phyloP scores from a whole-genome alignment of 495 filamentous ascomycete species.

The Penicillium argentinense region DNA sequence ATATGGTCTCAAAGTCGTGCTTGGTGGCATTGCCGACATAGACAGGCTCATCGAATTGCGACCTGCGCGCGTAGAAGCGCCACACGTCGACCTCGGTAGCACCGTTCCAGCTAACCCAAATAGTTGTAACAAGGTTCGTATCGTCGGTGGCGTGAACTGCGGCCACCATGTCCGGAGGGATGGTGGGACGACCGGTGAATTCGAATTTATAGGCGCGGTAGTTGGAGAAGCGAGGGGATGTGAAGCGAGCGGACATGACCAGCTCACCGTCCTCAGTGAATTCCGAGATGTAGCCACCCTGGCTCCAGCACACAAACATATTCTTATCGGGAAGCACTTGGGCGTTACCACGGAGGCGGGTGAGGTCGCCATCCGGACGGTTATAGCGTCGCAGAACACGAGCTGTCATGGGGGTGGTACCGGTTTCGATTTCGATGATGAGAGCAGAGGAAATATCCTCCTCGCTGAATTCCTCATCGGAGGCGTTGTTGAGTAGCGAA shows the following conservation, averaged over 20 bases:
- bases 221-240: conserved; percentile 24
- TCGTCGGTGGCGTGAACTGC: conserved; percentile 31
- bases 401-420: conserved; percentile 45
- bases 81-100: conserved; percentile 43
- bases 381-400: conserved; percentile 35
- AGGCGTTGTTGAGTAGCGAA: conserved; percentile 54
- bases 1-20: conserved; percentile 34
- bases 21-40: conserved; percentile 26
- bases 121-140: conserved; percentile 27
- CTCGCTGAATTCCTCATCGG: conserved; percentile 40
- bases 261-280: conserved; percentile 47
- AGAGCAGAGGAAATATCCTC: conserved; percentile 51
- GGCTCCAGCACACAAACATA: conserved; percentile 58
- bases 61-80: conserved; percentile 35
- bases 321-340: conserved; percentile 54
- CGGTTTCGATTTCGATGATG: conserved; percentile 50
- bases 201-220: conserved; percentile 38
- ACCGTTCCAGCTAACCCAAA: conserved; percentile 48
- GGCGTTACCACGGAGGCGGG: conserved; percentile 56
- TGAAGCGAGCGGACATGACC: conserved; percentile 37
- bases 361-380: conserved; percentile 42
- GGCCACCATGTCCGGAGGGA: conserved; percentile 26
- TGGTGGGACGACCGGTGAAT: conserved; percentile 29
- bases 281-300: conserved; percentile 51
- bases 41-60: conserved; percentile 22